These are phyloP conservation scores for Zygosaccharomyces lentus DNA, from an alignment of 805 yeast genomes.

Conservation along the genomic window DNA sequence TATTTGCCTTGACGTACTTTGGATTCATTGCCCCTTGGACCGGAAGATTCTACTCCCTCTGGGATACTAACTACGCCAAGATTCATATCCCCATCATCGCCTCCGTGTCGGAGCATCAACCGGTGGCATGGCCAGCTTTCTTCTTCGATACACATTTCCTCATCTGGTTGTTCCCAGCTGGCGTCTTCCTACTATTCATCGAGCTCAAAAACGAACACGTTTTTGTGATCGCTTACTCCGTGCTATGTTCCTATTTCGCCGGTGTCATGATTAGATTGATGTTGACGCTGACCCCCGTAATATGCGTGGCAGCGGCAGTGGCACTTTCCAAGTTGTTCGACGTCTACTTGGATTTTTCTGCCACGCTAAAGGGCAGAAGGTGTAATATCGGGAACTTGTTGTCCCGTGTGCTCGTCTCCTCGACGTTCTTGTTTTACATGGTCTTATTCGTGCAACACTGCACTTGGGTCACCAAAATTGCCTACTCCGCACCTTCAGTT, in stretches of 20 bases:
- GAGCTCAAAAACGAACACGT: constrained; percentile 89
- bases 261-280: constrained; percentile 99
- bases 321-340: constrained; percentile 83
- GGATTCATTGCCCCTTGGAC: constrained; percentile 99
- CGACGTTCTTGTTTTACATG: constrained; percentile 69
- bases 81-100: constrained; percentile 98
- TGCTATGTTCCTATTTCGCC: constrained; percentile 94
- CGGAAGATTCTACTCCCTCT: constrained; percentile 95
- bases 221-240: constrained; percentile 84
- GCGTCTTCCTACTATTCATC: constrained; percentile 84
- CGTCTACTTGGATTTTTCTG: constrained; percentile 64
- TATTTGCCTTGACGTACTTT: constrained; percentile 75
- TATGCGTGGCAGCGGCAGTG: constrained; percentile 89
- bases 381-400: constrained; percentile 36
- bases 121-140: constrained; percentile 99
- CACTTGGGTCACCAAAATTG: constrained; percentile 94
- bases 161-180: constrained; percentile 98
- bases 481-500: constrained; percentile 97
- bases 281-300: constrained; percentile 93
- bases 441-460: constrained; percentile 85
- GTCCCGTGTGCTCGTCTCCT: constrained; percentile 59
- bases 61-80: constrained; percentile 98
- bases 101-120: constrained; percentile 98
- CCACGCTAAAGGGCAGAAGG: constrained; percentile 8
- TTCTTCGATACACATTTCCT: constrained; percentile 89